A percentile compares a stretch with the other conserved stretches of the same genome.
phyloP scores from a whole-genome alignment of 2,329 filamentous ascomycete species.

The Phialophora expanda region DNA sequence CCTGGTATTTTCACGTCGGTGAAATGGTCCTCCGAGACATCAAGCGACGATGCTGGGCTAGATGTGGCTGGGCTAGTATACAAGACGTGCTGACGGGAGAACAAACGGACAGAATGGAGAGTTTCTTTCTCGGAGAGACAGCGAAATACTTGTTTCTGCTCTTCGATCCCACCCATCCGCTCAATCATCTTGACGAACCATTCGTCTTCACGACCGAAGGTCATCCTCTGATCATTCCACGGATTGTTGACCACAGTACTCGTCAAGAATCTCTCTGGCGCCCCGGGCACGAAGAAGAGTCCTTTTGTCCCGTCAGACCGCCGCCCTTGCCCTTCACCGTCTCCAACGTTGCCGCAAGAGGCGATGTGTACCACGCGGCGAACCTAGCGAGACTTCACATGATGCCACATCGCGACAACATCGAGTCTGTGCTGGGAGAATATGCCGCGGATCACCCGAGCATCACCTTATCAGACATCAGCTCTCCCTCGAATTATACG shows the following conservation, averaged over 20 bases:
- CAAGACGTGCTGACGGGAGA: conserved; percentile 83
- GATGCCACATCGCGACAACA: conserved; percentile 64
- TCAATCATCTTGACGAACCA: conserved; percentile 84
- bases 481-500: conserved; percentile 75
- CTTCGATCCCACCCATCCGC: conserved; percentile 81
- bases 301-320: conserved; percentile 68
- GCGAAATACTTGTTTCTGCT: conserved; percentile 94
- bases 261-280: conserved; percentile 27
- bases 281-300: conserved; percentile 9
- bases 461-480: conserved; percentile 59
- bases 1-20: conserved; percentile 93
- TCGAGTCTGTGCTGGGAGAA: conserved; percentile 62
- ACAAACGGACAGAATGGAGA: conserved; percentile 94
- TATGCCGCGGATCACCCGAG: conserved; percentile 62
- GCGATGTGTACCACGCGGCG: conserved; percentile 86
- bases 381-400: conserved; percentile 81
- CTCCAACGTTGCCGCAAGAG: conserved; percentile 77
- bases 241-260: conserved; percentile 43
- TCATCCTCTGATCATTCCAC: conserved; percentile 85
- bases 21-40: conserved; percentile 95
- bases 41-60: conserved; percentile 82
- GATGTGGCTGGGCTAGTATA: conserved; percentile 91
- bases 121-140: conserved; percentile 96
- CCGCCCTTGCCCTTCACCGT: conserved; percentile 68
- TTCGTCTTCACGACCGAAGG: conserved; percentile 97